phyloP scores from a whole-genome alignment of 2,329 filamentous ascomycete species.

The Pseudocercospora eumusae region DNA sequence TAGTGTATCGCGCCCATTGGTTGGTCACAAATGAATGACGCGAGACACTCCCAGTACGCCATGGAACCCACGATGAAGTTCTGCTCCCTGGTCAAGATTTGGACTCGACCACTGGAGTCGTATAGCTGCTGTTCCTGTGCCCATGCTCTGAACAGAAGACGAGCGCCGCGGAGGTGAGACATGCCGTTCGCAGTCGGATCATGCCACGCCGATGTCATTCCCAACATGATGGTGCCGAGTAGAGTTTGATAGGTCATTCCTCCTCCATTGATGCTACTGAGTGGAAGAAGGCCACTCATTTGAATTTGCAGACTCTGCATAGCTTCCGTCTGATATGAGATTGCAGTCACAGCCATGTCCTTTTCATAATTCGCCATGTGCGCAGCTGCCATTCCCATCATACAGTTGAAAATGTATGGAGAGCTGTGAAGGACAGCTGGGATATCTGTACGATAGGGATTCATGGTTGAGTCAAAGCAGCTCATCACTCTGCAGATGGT shows the following conservation, averaged over 20 bases:
- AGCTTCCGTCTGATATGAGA: slow-evolving; percentile 18
- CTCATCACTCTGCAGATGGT: slow-evolving; percentile 19
- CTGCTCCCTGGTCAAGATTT: slow-evolving; percentile 20
- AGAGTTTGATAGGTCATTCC: slow-evolving; percentile 14
- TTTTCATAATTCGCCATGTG: slow-evolving; percentile 18
- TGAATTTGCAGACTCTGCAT: slow-evolving; percentile 18
- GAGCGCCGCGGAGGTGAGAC: slow-evolving; percentile 21
- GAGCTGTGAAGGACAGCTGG: slow-evolving; percentile 4
- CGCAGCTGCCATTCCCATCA: slow-evolving; percentile 21
- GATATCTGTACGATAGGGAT: slow-evolving; percentile 19
- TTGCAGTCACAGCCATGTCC: slow-evolving; percentile 15
- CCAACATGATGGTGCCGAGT: slow-evolving; percentile 20
- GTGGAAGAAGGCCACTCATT: slow-evolving; percentile 11
- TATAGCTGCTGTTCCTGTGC: slow-evolving; percentile 11
- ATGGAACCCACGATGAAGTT: slow-evolving; percentile 24
- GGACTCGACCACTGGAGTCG: background rate
- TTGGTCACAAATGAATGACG: slow-evolving; percentile 23
- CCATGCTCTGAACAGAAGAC: slow-evolving; percentile 23
- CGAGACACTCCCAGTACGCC: slow-evolving; percentile 25
- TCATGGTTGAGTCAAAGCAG: slow-evolving; percentile 19
- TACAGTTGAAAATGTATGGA: slow-evolving; percentile 13
- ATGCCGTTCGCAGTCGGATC: slow-evolving; percentile 13
- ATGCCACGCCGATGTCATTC: slow-evolving; percentile 24
- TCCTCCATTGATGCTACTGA: background rate
- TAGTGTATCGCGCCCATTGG: slow-evolving; percentile 13